Conservation (phyloP, 441 rosid species). For the Biscutella auriculata region DNA sequence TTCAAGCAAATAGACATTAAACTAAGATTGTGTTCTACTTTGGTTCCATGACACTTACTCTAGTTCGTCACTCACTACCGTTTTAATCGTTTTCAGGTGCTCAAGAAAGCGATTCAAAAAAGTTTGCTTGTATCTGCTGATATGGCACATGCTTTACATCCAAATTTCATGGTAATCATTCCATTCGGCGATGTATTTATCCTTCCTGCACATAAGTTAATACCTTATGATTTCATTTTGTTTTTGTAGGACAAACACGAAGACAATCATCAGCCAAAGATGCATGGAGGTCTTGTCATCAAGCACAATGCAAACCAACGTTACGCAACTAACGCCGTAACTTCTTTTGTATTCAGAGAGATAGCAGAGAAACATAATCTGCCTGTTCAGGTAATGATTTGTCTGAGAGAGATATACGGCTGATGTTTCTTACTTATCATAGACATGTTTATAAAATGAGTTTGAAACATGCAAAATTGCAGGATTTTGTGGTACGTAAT, state of each 20-base stretch:
- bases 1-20: background rate
- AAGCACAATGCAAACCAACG: constrained; percentile 96
- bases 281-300: constrained; percentile 97
- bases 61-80: background rate
- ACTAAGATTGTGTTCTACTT: background rate
- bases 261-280: constrained; percentile 87
- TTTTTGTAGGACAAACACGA: constrained; percentile 94
- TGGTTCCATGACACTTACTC: background rate
- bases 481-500: constrained; percentile 97
- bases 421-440: background rate
- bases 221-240: background rate
- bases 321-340: constrained; percentile 88
- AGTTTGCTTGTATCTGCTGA: constrained; percentile 93
- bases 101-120: constrained; percentile 72
- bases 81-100: constrained; percentile 41
- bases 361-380: constrained; percentile 62
- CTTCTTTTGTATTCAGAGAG: constrained; percentile 74
- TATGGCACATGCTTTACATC: constrained; percentile 98
- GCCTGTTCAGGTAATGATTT: constrained; percentile 63
- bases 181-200: background rate
- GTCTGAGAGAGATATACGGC: background rate
- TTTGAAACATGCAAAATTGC: constrained; percentile 5
- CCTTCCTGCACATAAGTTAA: background rate
- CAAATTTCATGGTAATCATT: constrained; percentile 61
- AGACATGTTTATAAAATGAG: background rate